Evolutionary conservation across 2,329 filamentous ascomycete genomes (phyloP), one percentile per base, ranked within the genome.

Genomic region (Alternaria ethzedia): DNA sequence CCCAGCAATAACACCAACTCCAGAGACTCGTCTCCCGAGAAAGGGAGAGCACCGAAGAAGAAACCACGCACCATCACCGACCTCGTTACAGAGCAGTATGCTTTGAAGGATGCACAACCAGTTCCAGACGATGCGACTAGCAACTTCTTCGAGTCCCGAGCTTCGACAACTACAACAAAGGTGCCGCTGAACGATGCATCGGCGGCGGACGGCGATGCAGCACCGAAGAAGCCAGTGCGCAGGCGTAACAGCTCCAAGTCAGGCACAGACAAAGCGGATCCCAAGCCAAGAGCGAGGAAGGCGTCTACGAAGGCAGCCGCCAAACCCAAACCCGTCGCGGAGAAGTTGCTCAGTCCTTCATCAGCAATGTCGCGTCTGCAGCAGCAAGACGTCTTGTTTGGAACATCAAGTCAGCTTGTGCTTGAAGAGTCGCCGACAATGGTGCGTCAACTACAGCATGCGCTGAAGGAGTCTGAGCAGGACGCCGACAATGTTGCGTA

Each of bases 331-430:
- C 43, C 63, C 28, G 62, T 74, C 6, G 71, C 72, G 11, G 74
- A 77, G n/a, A 81, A 79, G 65, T 59, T 82, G 6, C 73, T 81
- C 12, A 80, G 78, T 12, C 80, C 80, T 12, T 58, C 69, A 2
- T 76, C 78, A 20, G 78, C 78, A 11, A 51, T 69, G 6, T 44
- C 64, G 30, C 66, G 70, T 32, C 20, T 79, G 47, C 66, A 71
- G 45, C 67, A 66, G 30, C 80, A 82, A 61, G 75, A 80, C 23
- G 56, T 82, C 9, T 66, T 81, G 1, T 82, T 82, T 54, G 80
- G 80, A 15, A 82, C 79, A 13, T 81, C 79, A 3, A 81, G 79
- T 63, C 80, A 82, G 60, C 70, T 82, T 25, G 78, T 73, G 15
- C 69, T 75, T 2, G 78, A 80, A 28, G 78, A 80, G 49, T 80